Evolutionary conservation across 805 yeast genomes (phyloP).

Genomic region (Zygosaccharomyces bisporus): DNA sequence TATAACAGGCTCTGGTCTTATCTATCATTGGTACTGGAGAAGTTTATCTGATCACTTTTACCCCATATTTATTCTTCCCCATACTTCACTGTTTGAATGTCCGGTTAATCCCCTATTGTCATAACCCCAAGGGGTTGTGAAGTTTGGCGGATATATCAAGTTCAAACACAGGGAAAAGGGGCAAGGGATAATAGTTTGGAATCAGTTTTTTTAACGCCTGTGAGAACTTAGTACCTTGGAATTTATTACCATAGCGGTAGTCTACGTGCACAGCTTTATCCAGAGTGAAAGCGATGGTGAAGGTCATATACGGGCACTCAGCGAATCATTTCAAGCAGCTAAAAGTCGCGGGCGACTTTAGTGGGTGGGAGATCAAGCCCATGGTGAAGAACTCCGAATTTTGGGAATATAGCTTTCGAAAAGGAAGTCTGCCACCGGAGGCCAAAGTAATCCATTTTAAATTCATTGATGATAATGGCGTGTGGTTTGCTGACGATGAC

Average conservation of each 20-base stretch:
- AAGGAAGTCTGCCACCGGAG: conserved; percentile 20
- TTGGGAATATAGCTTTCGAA: conserved; percentile 31
- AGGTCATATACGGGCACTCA: conserved; percentile 19
- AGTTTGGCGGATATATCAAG: not conserved
- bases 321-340: conserved; percentile 23
- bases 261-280: not conserved
- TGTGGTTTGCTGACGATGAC: conserved; percentile 34
- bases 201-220: too few species aligned
- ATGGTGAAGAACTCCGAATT: conserved; percentile 20
- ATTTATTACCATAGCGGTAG: not conserved
- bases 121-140: not conserved
- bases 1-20: not conserved
- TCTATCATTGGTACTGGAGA: not conserved
- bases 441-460: conserved; percentile 25
- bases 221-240: not conserved
- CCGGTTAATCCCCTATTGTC: not conserved
- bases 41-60: too few species aligned
- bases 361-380: conserved; percentile 32
- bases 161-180: not conserved
- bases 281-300: conserved; percentile 8
- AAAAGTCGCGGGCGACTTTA: conserved; percentile 40
- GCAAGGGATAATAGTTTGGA: not conserved
- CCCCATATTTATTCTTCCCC: too few species aligned
- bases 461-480: conserved; percentile 28
- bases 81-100: too few species aligned